A percentile compares a stretch with the other conserved stretches of the same genome.
These are phyloP conservation scores for Agapanthus africanus DNA, from an alignment of 106 monocot species.

Conservation along the genomic window DNA sequence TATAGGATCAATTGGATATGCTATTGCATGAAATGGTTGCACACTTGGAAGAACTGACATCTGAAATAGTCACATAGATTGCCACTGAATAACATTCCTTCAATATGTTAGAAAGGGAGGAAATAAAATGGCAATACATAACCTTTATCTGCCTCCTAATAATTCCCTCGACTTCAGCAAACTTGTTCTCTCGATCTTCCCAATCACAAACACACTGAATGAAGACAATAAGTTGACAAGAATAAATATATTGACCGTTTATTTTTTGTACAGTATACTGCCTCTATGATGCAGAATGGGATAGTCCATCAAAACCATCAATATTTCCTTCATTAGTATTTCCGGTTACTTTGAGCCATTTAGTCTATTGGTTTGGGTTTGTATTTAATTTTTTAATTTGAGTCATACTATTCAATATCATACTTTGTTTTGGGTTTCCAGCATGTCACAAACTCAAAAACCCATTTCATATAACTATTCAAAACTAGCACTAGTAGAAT, in stretches of 20 bases:
- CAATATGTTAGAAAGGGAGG: too few relatives aligned
- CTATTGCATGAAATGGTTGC: conserved; percentile 99
- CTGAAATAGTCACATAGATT: conserved; percentile 17
- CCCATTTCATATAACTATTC: background rate
- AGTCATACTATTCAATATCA: background rate
- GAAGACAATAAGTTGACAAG: conserved; percentile 1
- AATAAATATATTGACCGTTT: too few relatives aligned
- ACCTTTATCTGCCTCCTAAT: conserved; percentile 96
- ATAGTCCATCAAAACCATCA: too few relatives aligned
- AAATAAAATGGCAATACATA: conserved; percentile 3
- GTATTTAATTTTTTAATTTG: too few relatives aligned
- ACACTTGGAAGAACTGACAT: conserved; percentile 86
- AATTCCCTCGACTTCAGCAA: conserved; percentile 83
- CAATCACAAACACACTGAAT: conserved; percentile 88
- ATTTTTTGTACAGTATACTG: too few relatives aligned
- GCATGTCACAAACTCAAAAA: background rate
- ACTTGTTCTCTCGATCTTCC: conserved; percentile 75
- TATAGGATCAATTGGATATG: conserved; percentile 87
- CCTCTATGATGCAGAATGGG: too few relatives aligned
- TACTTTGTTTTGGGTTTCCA: background rate
- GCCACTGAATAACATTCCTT: too few relatives aligned
- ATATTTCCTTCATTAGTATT: too few relatives aligned
- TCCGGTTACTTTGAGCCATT: too few relatives aligned
- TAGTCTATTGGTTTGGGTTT: too few relatives aligned
- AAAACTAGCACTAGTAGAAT: background rate